Conservation (phyloP, 805 yeast species). For the Hanseniaspora valbyensis region DNA sequence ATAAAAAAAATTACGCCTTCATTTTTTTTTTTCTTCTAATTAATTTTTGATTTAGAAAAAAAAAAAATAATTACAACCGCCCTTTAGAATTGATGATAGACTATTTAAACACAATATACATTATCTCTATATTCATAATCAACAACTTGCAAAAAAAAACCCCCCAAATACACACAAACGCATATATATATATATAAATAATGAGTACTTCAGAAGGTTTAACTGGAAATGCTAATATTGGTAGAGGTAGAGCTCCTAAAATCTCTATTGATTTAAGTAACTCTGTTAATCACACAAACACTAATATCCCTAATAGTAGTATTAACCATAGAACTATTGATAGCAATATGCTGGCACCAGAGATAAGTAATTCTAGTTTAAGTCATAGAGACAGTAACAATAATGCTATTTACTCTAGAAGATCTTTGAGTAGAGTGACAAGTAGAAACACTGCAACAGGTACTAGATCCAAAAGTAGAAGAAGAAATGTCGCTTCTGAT, state of each 20-base stretch:
- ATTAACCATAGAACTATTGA: background rate
- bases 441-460: background rate
- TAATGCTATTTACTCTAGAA: constrained; percentile 13
- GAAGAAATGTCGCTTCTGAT: background rate
- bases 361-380: background rate
- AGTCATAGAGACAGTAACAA: background rate
- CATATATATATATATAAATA: too few relatives aligned
- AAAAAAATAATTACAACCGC: too few relatives aligned
- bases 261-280: constrained; percentile 4
- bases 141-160: too few relatives aligned
- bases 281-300: background rate
- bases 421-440: constrained; percentile 13
- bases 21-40: too few relatives aligned
- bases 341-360: constrained; percentile 2
- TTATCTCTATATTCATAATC: too few relatives aligned
- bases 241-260: constrained; percentile 13
- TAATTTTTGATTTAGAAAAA: too few relatives aligned
- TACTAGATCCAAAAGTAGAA: constrained; percentile 5
- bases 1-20: too few relatives aligned
- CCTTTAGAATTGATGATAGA: too few relatives aligned
- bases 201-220: background rate
- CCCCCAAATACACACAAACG: too few relatives aligned
- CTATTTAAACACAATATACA: too few relatives aligned
- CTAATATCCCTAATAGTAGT: too few relatives aligned
- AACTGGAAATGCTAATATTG: background rate